Evolutionary conservation across 371 early-diverging fungal genomes (phyloP).

Genomic region (Mucor indicus): DNA sequence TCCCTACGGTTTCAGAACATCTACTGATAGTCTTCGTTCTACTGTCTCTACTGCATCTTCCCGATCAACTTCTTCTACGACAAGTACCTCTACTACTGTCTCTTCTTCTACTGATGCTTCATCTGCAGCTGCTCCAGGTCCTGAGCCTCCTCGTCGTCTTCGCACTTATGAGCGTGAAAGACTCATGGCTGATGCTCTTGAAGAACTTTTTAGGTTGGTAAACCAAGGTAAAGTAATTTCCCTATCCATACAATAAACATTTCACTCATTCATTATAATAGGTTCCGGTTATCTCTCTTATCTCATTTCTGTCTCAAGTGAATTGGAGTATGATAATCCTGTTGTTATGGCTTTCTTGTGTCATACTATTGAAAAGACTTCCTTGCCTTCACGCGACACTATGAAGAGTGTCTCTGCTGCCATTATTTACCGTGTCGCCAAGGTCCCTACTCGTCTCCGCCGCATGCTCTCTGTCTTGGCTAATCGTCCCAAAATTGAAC

Average conservation of each 20-base stretch:
- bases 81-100: too few relatives aligned
- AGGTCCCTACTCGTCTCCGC: slow-evolving; percentile 20
- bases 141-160: too few relatives aligned
- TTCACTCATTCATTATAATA: slow-evolving; percentile 1
- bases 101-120: too few relatives aligned
- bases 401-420: slow-evolving; percentile 28
- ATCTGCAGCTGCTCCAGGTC: too few relatives aligned
- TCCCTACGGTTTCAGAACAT: too few relatives aligned
- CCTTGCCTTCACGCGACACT: slow-evolving; percentile 51
- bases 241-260: not conserved
- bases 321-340: slow-evolving; percentile 44
- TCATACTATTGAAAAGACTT: slow-evolving; percentile 55
- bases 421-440: slow-evolving; percentile 28
- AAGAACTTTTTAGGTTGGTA: slow-evolving; percentile 18
- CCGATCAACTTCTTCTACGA: too few relatives aligned
- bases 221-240: slow-evolving; percentile 12
- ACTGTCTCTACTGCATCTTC: too few relatives aligned
- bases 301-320: slow-evolving; percentile 21
- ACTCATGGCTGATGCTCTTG: slow-evolving; percentile 20
- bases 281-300: slow-evolving; percentile 39
- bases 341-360: slow-evolving; percentile 55
- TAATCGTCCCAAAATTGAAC: slow-evolving; percentile 6
- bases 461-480: slow-evolving; percentile 20
- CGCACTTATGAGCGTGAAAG: slow-evolving; percentile 28
- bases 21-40: too few relatives aligned